phyloP scores from a whole-genome alignment of 495 filamentous ascomycete genomes.

The Tuber magnatum region DNA sequence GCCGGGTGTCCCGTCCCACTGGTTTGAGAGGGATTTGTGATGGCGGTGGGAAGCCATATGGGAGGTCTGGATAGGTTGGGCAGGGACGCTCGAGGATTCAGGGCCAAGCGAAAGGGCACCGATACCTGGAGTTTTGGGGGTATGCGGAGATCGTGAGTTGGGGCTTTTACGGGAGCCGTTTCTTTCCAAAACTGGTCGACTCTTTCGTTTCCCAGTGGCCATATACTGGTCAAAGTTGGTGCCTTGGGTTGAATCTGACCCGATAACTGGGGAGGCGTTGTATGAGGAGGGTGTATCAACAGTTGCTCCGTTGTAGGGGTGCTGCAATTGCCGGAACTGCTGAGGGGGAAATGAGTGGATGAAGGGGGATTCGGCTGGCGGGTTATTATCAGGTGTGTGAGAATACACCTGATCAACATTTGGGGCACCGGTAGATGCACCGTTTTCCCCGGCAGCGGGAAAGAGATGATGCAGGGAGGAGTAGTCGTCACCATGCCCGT shows the following conservation, averaged over 20 bases:
- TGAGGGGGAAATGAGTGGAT: slow-evolving; percentile 43
- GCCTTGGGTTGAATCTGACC: slow-evolving; percentile 39
- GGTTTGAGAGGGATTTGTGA: slow-evolving; percentile 58
- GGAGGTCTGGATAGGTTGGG: slow-evolving; percentile 55
- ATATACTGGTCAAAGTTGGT: slow-evolving; percentile 37
- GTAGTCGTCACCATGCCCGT: slow-evolving; percentile 19
- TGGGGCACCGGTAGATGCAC: slow-evolving; percentile 27
- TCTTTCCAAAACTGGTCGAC: slow-evolving; percentile 31
- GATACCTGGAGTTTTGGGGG: slow-evolving; percentile 48
- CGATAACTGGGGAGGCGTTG: slow-evolving; percentile 37
- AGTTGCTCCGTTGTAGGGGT: slow-evolving; percentile 33
- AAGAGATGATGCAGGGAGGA: slow-evolving; percentile 29
- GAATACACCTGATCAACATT: slow-evolving; percentile 55
- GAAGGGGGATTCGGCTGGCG: slow-evolving; percentile 61
- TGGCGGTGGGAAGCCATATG: slow-evolving; percentile 52
- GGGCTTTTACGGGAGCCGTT: slow-evolving; percentile 38
- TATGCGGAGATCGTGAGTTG: slow-evolving; percentile 38
- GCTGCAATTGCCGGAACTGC: slow-evolving; percentile 49
- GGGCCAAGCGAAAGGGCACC: slow-evolving; percentile 55
- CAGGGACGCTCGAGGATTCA: slow-evolving; percentile 58
- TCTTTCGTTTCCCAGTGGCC: slow-evolving; percentile 35
- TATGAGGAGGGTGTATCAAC: slow-evolving; percentile 40
- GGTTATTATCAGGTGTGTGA: slow-evolving; percentile 60
- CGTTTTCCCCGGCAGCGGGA: slow-evolving; percentile 27
- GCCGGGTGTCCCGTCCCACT: slow-evolving; percentile 63